A percentile compares a stretch with the other conserved stretches of the same genome.
Evolutionary conservation across 495 filamentous ascomycete genomes (phyloP).

Genomic region (Aspergillus saccharolyticus): DNA sequence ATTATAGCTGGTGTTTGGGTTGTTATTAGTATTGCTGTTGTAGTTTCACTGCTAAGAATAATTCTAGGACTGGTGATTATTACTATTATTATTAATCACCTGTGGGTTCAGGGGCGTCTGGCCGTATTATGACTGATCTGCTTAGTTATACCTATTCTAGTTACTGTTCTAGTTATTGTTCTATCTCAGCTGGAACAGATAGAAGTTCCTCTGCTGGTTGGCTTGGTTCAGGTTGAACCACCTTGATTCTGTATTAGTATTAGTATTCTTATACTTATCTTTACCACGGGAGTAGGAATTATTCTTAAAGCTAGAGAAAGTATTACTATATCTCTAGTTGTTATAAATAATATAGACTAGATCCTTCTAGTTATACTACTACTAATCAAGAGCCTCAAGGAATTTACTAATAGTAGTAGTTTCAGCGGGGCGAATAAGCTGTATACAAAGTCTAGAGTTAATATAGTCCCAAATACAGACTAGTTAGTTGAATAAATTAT

Average conservation of each 20-base stretch:
- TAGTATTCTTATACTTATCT: not conserved
- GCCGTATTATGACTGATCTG: not conserved
- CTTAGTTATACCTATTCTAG: not conserved
- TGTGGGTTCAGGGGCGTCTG: not conserved
- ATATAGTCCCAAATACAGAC: not conserved
- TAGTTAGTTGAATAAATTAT: not conserved
- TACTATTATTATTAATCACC: not conserved
- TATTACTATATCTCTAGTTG: not conserved
- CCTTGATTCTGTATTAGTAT: not conserved
- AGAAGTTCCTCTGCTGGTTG: not conserved
- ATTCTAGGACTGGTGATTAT: slow-evolving; percentile 1
- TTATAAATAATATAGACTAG: not conserved
- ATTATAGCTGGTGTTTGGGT: not conserved
- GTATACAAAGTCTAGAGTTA: not conserved
- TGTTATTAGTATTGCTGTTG: not conserved
- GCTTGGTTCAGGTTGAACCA: not conserved
- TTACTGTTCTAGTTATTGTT: not conserved
- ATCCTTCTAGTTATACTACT: not conserved
- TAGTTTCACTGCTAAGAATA: not conserved
- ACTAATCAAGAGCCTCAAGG: not conserved
- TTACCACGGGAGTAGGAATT: not conserved
- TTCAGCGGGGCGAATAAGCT: not conserved
- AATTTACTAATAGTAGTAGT: slow-evolving; percentile 2
- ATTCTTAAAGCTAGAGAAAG: not conserved
- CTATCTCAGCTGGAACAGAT: not conserved